phyloP scores from a whole-genome alignment of 2,329 filamentous ascomycete species.

The Thielaviopsis cerberus region DNA sequence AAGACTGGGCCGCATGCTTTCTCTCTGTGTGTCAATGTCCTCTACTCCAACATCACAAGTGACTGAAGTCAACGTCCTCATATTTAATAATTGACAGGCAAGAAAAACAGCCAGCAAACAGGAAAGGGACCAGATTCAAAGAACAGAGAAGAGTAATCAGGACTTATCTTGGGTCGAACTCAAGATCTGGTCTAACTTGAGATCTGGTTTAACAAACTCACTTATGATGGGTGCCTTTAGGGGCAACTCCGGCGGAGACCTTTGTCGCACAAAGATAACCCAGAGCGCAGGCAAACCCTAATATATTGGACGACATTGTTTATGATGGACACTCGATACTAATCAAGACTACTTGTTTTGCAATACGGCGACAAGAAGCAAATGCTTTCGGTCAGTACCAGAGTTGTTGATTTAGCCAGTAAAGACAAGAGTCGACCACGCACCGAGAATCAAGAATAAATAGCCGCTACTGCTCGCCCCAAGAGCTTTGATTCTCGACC shows the following conservation, averaged over 20 bases:
- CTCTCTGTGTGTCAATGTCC: no score
- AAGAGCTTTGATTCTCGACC: neutral
- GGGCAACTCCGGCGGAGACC: neutral
- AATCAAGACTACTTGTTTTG: no score
- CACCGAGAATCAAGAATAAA: neutral
- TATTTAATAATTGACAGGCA: neutral
- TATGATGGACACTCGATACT: neutral
- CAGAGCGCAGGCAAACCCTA: neutral
- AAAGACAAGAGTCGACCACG: neutral
- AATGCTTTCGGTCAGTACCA: no score
- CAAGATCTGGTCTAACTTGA: neutral
- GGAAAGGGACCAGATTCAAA: neutral
- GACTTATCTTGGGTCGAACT: no score
- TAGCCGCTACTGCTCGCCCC: neutral
- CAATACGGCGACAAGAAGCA: no score
- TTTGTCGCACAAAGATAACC: neutral
- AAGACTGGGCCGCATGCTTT: no score
- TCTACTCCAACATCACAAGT: no score
- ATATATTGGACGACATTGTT: neutral
- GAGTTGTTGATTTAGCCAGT: neutral
- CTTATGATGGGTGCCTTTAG: neutral
- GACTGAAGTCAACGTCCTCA: neutral
- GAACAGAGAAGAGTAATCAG: neutral
- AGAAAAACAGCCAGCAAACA: neutral
- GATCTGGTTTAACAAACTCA: neutral